Evolutionary conservation across 257 asterid genomes (phyloP).

Genomic region (Lithospermum erythrorhizon): DNA sequence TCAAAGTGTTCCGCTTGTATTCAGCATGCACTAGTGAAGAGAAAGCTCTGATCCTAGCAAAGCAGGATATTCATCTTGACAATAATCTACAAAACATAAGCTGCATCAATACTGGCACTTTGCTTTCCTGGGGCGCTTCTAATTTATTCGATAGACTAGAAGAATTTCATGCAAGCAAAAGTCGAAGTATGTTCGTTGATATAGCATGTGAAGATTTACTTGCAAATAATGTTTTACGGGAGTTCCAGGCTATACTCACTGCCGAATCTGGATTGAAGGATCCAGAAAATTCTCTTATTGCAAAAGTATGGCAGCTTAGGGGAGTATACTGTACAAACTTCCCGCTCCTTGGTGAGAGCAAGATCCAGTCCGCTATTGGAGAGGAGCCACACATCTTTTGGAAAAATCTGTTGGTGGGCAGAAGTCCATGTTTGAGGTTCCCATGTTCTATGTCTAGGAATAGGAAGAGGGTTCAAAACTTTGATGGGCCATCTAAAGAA

Average conservation of each 20-base stretch:
- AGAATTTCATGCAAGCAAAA: slow-evolving; percentile 42
- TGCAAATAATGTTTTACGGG: slow-evolving; percentile 40
- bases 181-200: slow-evolving; percentile 18
- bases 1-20: slow-evolving; percentile 73
- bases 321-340: slow-evolving; percentile 33
- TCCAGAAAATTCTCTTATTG: slow-evolving; percentile 27
- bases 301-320: slow-evolving; percentile 43
- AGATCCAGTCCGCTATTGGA: slow-evolving; percentile 30
- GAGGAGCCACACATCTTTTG: slow-evolving; percentile 62
- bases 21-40: slow-evolving; percentile 72
- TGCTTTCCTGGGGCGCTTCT: slow-evolving; percentile 82
- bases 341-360: slow-evolving; percentile 57
- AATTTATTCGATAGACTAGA: slow-evolving; percentile 60
- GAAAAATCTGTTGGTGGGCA: slow-evolving; percentile 58
- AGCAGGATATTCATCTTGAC: slow-evolving; percentile 41
- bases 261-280: slow-evolving; percentile 14
- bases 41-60: slow-evolving; percentile 52
- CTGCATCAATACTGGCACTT: slow-evolving; percentile 34
- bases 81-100: slow-evolving; percentile 30
- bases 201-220: slow-evolving; percentile 34
- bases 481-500: slow-evolving; percentile 24
- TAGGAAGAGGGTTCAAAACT: slow-evolving; percentile 63
- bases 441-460: slow-evolving; percentile 30
- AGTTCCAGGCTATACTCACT: slow-evolving; percentile 44
- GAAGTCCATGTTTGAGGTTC: slow-evolving; percentile 54